Evolutionary conservation across 768 basidiomycete genomes (phyloP).

Genomic region (Lactarius hengduanensis): DNA sequence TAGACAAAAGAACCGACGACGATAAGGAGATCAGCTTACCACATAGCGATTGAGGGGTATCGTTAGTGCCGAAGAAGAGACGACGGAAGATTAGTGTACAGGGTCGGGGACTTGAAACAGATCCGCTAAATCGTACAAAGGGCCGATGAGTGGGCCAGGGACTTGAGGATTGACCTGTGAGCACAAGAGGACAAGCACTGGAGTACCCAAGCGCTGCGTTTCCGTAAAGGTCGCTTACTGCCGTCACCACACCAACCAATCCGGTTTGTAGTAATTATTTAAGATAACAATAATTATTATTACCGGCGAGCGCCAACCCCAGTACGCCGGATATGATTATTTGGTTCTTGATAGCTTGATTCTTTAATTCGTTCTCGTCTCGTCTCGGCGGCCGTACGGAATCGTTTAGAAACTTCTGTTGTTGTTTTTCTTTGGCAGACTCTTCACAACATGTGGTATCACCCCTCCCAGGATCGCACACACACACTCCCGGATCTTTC

Average conservation of each 20-base stretch:
- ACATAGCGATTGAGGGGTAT: conserved; percentile 25
- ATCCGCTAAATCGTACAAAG: conserved; percentile 17
- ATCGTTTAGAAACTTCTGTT: conserved; percentile 7
- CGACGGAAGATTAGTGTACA: not conserved
- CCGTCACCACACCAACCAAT: conserved; percentile 16
- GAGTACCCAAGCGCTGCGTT: conserved; percentile 1
- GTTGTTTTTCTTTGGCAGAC: not conserved
- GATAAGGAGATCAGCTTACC: conserved; percentile 20
- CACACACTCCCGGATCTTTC: conserved; percentile 5
- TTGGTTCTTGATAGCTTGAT: conserved; percentile 2
- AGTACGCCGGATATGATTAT: conserved; percentile 11
- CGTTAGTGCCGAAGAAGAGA: conserved; percentile 11
- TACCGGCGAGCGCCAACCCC: not conserved
- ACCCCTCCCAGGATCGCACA: conserved; percentile 18
- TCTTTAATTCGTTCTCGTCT: conserved; percentile 3
- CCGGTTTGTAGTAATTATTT: not conserved
- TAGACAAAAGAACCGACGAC: conserved; percentile 3
- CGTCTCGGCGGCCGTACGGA: conserved; percentile 15
- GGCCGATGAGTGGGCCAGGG: conserved; percentile 5
- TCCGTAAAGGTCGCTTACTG: conserved; percentile 13
- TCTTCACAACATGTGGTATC: conserved; percentile 25
- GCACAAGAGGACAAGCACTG: conserved; percentile 1
- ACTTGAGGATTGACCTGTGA: not conserved
- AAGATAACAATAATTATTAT: not conserved
- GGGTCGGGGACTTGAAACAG: conserved; percentile 1